These are phyloP conservation scores for Phaeotremella skinneri DNA, from an alignment of 768 basidiomycete species.

Conservation along the genomic window DNA sequence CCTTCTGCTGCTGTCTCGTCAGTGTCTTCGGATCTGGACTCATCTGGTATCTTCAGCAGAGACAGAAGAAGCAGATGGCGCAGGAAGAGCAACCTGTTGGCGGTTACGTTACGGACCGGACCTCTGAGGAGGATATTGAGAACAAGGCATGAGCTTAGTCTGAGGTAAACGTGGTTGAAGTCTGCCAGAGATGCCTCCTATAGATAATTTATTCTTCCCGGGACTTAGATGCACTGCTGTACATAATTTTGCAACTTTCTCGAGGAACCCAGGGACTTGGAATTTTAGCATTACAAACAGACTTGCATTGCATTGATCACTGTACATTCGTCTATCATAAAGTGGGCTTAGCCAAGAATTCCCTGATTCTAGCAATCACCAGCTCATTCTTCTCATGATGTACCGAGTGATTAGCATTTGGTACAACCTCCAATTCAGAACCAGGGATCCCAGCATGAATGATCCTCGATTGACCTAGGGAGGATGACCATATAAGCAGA, in stretches of 20 bases:
- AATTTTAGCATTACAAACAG: too few relatives aligned
- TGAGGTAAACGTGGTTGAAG: not conserved
- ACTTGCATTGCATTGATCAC: too few relatives aligned
- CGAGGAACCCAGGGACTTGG: too few relatives aligned
- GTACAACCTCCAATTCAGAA: constrained; percentile 19
- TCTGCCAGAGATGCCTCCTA: too few relatives aligned
- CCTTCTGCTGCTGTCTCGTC: constrained; percentile 3
- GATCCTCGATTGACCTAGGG: constrained; percentile 25
- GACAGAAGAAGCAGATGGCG: not conserved
- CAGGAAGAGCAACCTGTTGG: not conserved
- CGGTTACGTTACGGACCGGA: not conserved
- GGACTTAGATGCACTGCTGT: too few relatives aligned
- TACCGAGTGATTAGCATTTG: constrained; percentile 28
- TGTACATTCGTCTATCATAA: too few relatives aligned
- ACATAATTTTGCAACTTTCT: too few relatives aligned
- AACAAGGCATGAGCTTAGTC: not conserved
- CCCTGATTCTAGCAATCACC: constrained; percentile 19
- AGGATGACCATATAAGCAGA: not conserved
- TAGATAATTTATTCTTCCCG: too few relatives aligned
- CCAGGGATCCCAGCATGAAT: constrained; percentile 17
- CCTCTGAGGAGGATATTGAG: constrained; percentile 1
- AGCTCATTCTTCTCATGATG: constrained; percentile 27
- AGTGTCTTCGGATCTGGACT: not conserved
- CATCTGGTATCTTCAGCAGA: not conserved
- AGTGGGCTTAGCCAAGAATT: too few relatives aligned